phyloP scores from a whole-genome alignment of 2,329 filamentous ascomycete species.

The Fusarium sp. region DNA sequence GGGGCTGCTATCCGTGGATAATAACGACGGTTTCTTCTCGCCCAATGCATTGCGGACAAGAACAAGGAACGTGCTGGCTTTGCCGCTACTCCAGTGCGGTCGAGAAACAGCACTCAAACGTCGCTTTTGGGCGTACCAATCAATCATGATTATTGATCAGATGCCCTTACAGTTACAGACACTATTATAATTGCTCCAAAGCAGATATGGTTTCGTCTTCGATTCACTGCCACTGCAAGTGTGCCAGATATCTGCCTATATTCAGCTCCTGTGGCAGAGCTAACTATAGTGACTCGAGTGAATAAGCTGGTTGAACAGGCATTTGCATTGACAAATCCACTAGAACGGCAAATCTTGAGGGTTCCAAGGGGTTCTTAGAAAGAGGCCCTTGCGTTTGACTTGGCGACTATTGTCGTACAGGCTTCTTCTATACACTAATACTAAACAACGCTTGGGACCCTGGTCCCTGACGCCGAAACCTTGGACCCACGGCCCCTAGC shows the following conservation, averaged over 20 bases:
- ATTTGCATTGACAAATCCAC: slow-evolving; percentile 23
- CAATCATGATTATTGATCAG: slow-evolving; percentile 7
- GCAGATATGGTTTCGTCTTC: slow-evolving; percentile 37
- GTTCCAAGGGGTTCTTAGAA: slow-evolving; percentile 35
- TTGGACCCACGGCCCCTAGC: slow-evolving; percentile 41
- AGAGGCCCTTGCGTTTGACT: slow-evolving; percentile 44
- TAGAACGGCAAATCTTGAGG: slow-evolving; percentile 14
- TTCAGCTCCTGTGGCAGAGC: slow-evolving; percentile 3
- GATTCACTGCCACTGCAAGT: slow-evolving; percentile 21
- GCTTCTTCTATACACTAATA: slow-evolving; percentile 40
- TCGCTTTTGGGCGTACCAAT: slow-evolving; percentile 30
- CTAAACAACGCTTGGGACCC: slow-evolving; percentile 34
- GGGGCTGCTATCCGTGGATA: slow-evolving; percentile 30
- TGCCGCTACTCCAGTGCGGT: slow-evolving; percentile 12
- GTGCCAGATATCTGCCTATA: slow-evolving; percentile 25
- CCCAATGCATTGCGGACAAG: slow-evolving; percentile 32
- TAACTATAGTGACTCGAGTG: slow-evolving; percentile 20
- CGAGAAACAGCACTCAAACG: slow-evolving; percentile 38
- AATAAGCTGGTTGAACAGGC: slow-evolving; percentile 13
- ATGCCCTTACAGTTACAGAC: slow-evolving; percentile 26
- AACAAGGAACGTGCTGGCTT: slow-evolving; percentile 19
- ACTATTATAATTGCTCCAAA: slow-evolving; percentile 23
- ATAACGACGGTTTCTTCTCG: slow-evolving; percentile 26
- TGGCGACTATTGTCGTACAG: slow-evolving; percentile 42
- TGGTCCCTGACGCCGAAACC: slow-evolving; percentile 38